These are phyloP conservation scores for Paulownia fortunei DNA, from an alignment of 257 asterid species.

Conservation along the genomic window DNA sequence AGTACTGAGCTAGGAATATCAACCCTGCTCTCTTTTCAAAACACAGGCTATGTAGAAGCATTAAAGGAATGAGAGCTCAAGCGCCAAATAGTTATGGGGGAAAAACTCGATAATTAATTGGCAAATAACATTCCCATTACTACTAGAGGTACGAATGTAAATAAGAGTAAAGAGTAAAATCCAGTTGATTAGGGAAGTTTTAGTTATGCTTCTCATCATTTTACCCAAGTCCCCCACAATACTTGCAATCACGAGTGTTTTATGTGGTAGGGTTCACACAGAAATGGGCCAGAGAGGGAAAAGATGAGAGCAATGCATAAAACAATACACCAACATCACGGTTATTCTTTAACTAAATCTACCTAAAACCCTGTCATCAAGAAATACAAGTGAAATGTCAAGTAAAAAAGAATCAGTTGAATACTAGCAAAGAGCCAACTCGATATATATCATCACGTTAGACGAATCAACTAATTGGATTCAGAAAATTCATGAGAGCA, in stretches of 20 bases:
- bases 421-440: too few species aligned
- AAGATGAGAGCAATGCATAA: too few species aligned
- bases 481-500: too few species aligned
- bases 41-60: constrained; percentile 47
- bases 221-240: neutral
- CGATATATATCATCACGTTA: too few species aligned
- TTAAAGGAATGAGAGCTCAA: constrained; percentile 24
- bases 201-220: neutral
- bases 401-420: too few species aligned
- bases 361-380: neutral
- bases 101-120: constrained; percentile 6
- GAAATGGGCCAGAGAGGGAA: too few species aligned
- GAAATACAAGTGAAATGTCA: neutral
- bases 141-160: neutral
- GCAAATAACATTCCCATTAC: neutral
- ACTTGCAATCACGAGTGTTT: neutral
- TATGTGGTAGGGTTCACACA: neutral
- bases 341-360: constrained; percentile 8
- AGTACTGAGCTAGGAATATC: constrained; percentile 46
- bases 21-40: constrained; percentile 42
- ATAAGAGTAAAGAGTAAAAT: constrained; percentile 7
- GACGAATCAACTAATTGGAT: too few species aligned
- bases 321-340: neutral
- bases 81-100: neutral
- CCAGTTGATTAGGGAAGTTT: neutral